Evolutionary conservation across 2,329 filamentous ascomycete genomes (phyloP), one percentile per base, ranked within the genome.

Genomic region (Byssoonygena ceratinophila): DNA sequence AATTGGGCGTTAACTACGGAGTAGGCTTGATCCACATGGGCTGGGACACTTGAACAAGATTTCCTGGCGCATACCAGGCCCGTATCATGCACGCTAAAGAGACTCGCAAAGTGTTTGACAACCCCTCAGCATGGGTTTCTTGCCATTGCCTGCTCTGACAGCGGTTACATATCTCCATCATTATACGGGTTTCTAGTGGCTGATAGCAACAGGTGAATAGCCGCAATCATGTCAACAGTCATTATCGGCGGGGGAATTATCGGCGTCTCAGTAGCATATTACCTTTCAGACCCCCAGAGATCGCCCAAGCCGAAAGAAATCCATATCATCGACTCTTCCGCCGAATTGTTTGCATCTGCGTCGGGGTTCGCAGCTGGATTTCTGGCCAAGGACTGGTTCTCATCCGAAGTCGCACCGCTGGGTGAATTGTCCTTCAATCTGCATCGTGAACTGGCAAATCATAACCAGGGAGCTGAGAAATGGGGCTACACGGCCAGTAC

Each of bases 301-400:
- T 55, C 54, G 4, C 29, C 48, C 32, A 46, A 58, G 27, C 44
- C 58, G 27, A 53, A 59, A 4, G 68, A 71, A 29, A 80, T 83
- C 49, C 77, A 81, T 56, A 67, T 84, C 20, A 57, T 84, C 36
- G 81, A 83, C 59, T 71, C 77, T 4, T 76, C 76, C 3, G 65
- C 73, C 0, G 64, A 79, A 56, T 74, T 90, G 29, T 87, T 90
- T 66, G 76, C 79, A 9, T 86, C 82, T 27, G 85, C 86, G 0
- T 89, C 84, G 1, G 85, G 86, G 1, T 82, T 79, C 58, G 84
- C 85, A 0, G 87, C 77, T 16, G 85, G 86, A 0, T 91, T 90
- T 61, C 63, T 90, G 7, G 85, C 85, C 0, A 74, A 73, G 31
- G 83, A 90, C 64, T 90, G 85, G 84, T 87, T 85, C 60, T 72